A percentile compares a stretch with the other conserved stretches of the same genome.
These are phyloP conservation scores for Cystobasidium tubakii DNA, from an alignment of 768 basidiomycete genomes.

Conservation along the genomic window DNA sequence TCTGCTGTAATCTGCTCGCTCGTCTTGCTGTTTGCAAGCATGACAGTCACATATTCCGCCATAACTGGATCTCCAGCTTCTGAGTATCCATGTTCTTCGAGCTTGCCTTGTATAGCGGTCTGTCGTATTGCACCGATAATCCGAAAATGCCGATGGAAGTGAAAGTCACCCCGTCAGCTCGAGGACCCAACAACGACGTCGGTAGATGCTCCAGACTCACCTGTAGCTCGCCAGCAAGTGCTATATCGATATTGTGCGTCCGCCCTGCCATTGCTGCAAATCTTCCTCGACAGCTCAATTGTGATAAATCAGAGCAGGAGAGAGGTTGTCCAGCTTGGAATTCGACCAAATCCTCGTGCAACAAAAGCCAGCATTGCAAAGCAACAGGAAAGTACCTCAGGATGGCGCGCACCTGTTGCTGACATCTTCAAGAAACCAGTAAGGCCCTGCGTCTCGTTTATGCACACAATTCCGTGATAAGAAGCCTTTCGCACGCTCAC, in stretches of 20 bases:
- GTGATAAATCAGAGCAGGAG: neutral
- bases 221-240: conserved; percentile 17
- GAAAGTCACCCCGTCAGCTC: neutral
- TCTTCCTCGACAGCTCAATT: neutral
- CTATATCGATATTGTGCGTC: conserved; percentile 23
- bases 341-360: neutral
- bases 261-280: neutral
- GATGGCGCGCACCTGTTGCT: no score
- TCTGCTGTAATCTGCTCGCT: conserved; percentile 80
- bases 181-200: neutral
- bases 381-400: no score
- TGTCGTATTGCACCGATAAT: conserved; percentile 16
- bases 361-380: no score
- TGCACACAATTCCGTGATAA: no score
- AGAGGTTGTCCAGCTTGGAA: neutral
- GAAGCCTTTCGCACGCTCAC: no score
- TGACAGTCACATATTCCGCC: conserved; percentile 80
- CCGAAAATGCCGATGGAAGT: neutral
- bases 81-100: conserved; percentile 43
- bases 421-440: no score
- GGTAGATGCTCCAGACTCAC: neutral
- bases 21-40: conserved; percentile 86
- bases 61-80: conserved; percentile 45
- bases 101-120: conserved; percentile 45
- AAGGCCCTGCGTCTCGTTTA: no score